These are phyloP conservation scores for Scytalidium lignicola DNA, from an alignment of 2,329 filamentous ascomycete genomes.

Conservation along the genomic window DNA sequence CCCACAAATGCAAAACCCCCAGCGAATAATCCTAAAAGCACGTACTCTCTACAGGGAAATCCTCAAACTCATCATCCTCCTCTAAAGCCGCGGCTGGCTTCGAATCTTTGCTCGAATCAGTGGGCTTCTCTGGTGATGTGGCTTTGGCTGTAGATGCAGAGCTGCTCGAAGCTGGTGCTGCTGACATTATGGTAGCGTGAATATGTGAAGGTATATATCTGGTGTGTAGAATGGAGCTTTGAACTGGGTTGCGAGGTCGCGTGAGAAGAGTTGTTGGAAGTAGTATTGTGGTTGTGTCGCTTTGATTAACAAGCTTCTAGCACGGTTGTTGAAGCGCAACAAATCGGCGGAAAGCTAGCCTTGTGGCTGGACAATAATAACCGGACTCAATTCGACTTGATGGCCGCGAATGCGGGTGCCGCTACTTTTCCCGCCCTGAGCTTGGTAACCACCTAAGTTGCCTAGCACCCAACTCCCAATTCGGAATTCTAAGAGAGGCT, in stretches of 20 bases:
- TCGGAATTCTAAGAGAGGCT: not conserved
- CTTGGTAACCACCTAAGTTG: not conserved
- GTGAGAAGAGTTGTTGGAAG: not conserved
- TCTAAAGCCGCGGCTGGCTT: conserved; percentile 62
- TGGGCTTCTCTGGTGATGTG: conserved; percentile 17
- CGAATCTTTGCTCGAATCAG: conserved; percentile 31
- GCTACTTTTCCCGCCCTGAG: not conserved
- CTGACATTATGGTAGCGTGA: conserved; percentile 23
- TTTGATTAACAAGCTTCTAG: not conserved
- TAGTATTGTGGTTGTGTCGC: not conserved
- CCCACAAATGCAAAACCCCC: no score
- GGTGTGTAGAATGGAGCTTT: not conserved
- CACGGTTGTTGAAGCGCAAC: not conserved
- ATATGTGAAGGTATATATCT: not conserved
- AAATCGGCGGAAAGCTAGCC: not conserved
- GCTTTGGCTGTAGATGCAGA: conserved; percentile 18
- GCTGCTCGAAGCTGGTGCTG: conserved; percentile 24
- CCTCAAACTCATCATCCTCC: conserved; percentile 98
- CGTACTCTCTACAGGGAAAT: conserved; percentile 93
- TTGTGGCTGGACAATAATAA: not conserved
- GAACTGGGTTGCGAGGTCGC: not conserved
- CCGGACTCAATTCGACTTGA: not conserved
- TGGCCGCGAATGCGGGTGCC: not conserved
- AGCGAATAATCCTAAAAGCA: conserved; percentile 3
- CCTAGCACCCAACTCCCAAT: not conserved